Evolutionary conservation across 139 green algal species (phyloP).

Genomic region (Tetraselmis chui): DNA sequence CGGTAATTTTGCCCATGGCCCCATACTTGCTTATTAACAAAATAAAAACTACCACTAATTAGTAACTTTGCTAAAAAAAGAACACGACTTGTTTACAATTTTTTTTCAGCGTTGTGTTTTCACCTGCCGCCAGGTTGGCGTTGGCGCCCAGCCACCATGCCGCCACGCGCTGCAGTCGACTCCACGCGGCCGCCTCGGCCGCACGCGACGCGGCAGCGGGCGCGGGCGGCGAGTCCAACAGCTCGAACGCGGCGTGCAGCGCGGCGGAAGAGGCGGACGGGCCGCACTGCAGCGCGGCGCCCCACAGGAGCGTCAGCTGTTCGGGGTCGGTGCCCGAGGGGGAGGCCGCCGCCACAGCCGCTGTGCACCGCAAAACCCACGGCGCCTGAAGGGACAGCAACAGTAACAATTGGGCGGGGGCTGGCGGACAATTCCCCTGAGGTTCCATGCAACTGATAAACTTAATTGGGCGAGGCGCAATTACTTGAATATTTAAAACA

Average conservation of each 20-base stretch:
- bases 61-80: too few relatives aligned
- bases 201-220: slow-evolving; percentile 22
- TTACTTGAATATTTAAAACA: too few relatives aligned
- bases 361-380: not conserved
- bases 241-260: slow-evolving; percentile 32
- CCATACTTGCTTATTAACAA: too few relatives aligned
- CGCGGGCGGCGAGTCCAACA: slow-evolving; percentile 28
- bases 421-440: too few relatives aligned
- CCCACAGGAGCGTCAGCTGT: slow-evolving; percentile 33
- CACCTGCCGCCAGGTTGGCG: slow-evolving; percentile 44
- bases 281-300: slow-evolving; percentile 21
- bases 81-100: too few relatives aligned
- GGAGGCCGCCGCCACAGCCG: slow-evolving; percentile 4
- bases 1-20: too few relatives aligned
- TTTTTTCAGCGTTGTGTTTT: too few relatives aligned
- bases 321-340: slow-evolving; percentile 18
- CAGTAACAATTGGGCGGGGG: too few relatives aligned
- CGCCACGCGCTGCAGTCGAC: slow-evolving; percentile 35
- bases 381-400: not conserved
- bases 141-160: slow-evolving; percentile 77
- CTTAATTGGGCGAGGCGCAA: too few relatives aligned
- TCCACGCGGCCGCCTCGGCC: slow-evolving; percentile 40
- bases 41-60: too few relatives aligned
- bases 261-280: slow-evolving; percentile 22
- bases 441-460: too few relatives aligned